A percentile compares a stretch with the other conserved stretches of the same genome.
phyloP scores from a whole-genome alignment of 139 green algal genomes.

The Chlamydomonas incerta region DNA sequence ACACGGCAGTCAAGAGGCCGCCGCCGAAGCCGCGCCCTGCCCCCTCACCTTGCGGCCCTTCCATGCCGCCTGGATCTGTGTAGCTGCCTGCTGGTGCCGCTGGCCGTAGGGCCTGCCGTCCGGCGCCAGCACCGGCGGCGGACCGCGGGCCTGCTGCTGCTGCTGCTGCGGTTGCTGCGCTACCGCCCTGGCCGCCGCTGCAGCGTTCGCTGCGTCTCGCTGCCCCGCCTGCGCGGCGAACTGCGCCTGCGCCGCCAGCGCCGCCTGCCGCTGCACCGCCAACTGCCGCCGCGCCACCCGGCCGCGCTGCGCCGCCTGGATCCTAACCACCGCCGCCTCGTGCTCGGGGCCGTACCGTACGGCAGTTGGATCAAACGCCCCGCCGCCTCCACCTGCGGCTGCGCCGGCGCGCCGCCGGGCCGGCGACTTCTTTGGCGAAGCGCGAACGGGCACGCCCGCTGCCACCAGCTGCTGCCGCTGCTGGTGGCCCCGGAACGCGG shows the following conservation, averaged over 20 bases:
- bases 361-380: too few species aligned
- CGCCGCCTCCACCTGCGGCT: background rate
- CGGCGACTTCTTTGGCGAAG: background rate
- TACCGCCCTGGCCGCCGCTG: too few species aligned
- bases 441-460: background rate
- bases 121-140: too few species aligned
- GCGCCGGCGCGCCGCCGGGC: background rate
- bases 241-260: background rate
- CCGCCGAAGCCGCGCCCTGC: too few species aligned
- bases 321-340: background rate
- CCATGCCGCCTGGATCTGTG: background rate
- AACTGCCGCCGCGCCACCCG: background rate
- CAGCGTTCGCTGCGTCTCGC: too few species aligned
- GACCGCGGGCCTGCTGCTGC: too few species aligned
- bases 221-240: background rate
- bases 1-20: too few species aligned
- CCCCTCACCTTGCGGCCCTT: constrained; percentile 1
- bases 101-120: too few species aligned
- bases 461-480: background rate
- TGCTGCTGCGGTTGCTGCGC: too few species aligned
- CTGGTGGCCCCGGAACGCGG: constrained; percentile 19
- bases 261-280: too few species aligned
- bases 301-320: constrained; percentile 14
- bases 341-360: background rate
- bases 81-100: too few species aligned